Evolutionary conservation across 192 early-diverging fungal genomes (phyloP).

Genomic region (Radiomyces spectabilis): DNA sequence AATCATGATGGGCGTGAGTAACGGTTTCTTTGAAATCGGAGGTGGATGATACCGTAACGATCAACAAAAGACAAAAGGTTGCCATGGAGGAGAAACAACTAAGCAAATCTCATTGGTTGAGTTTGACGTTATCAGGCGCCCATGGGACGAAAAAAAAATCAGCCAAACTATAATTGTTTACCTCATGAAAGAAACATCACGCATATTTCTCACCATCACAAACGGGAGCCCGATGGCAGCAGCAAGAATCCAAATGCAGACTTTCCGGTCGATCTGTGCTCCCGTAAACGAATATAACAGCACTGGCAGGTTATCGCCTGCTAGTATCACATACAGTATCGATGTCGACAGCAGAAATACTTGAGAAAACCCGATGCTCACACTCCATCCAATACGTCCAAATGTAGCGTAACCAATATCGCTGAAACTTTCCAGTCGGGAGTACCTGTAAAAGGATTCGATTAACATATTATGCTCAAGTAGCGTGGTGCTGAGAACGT

Average conservation of each 20-base stretch:
- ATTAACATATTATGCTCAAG: no score
- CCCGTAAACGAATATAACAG: slow-evolving; percentile 38
- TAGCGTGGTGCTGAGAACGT: no score
- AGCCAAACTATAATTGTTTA: slow-evolving; percentile 14
- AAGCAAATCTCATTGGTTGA: no score
- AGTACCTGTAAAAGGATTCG: not conserved
- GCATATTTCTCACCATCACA: slow-evolving; percentile 61
- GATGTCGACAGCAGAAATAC: slow-evolving; percentile 58
- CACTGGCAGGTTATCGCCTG: slow-evolving; percentile 58
- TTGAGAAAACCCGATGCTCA: slow-evolving; percentile 54
- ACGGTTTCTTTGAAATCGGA: slow-evolving; percentile 36
- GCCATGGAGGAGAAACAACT: slow-evolving; percentile 74
- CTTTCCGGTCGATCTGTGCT: slow-evolving; percentile 31
- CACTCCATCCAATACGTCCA: slow-evolving; percentile 52
- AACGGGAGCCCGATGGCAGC: slow-evolving; percentile 61
- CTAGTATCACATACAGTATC: slow-evolving; percentile 65
- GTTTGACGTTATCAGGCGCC: no score
- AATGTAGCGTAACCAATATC: slow-evolving; percentile 72
- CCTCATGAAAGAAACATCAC: slow-evolving; percentile 56
- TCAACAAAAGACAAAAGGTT: slow-evolving; percentile 59
- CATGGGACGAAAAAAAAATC: no score
- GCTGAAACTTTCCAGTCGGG: slow-evolving; percentile 10
- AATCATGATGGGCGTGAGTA: slow-evolving; percentile 22
- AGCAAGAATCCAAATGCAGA: slow-evolving; percentile 63
- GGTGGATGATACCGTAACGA: slow-evolving; percentile 55